Evolutionary conservation across 2,329 filamentous ascomycete species (phyloP), one percentile per base, ranked within the genome.

Genomic region (Xylaria arbuscula): DNA sequence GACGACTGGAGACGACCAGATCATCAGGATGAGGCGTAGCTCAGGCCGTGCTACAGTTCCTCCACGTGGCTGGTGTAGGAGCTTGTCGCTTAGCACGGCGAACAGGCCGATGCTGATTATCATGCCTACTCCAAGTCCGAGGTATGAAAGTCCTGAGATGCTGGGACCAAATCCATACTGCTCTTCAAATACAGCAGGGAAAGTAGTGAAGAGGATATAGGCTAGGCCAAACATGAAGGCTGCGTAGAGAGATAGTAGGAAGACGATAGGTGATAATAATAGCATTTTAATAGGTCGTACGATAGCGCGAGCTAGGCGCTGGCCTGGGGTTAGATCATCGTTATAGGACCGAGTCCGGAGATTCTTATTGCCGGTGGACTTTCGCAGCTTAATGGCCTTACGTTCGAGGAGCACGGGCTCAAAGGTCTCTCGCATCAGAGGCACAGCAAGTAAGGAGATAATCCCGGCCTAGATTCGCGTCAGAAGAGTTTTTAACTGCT

Each of bases 1-100:
- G 13, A 70, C 51, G 3, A 72, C 38, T n/a, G 70, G 66, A 1
- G 70, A 68, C 53, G 63, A 64, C 32, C 68, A 70, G 51, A 70
- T 47, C 42, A 65, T 68, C 10, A 66, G 56, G 17, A 40, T 50
- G 13, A 70, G 38, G 38, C 68, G 62, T 36, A 70, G 34, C 34
- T 70, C 68, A 17, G 68, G 68, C 7, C 64, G 50, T 9, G 56
- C 56, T 7, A 61, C 13, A 17, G 50, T 50, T 9, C 55, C 56
- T 42, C 68, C 64, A 22, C 45, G 42, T 36, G 62, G 67, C 15
- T 60, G 55, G 42, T 64, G 57, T 50, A 70, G 62, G 15, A 68
- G 48, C n/a, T 61, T 60, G 48, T 70, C 68, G 28, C 60, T 64
- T 13, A 61, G 65, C 9, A 36, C 32, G 42, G 60, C 68, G 36